These are phyloP conservation scores for Gossypium arboreum DNA, from an alignment of 345 rosid genomes.

Conservation along the genomic window DNA sequence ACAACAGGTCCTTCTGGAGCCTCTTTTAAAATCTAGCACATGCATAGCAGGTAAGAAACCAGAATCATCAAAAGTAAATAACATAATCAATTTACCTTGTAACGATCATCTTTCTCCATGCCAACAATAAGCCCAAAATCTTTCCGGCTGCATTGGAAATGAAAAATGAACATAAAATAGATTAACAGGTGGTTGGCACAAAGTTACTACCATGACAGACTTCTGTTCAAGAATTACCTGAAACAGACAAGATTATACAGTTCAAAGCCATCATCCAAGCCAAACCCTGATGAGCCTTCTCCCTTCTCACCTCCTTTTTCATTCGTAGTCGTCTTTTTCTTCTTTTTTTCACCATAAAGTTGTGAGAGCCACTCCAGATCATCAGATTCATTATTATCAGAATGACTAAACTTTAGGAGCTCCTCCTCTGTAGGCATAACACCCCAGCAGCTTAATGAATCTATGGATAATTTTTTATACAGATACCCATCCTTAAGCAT, in stretches of 20 bases:
- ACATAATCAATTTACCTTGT: constrained; percentile 49
- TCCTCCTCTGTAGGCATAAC: constrained; percentile 72
- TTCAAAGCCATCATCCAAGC: constrained; percentile 41
- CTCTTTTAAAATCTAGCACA: constrained; percentile 71
- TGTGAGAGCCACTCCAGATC: constrained; percentile 85
- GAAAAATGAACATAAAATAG: constrained; percentile 23
- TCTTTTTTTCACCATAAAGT: constrained; percentile 75
- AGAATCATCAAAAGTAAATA: constrained; percentile 11
- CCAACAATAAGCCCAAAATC: constrained; percentile 85
- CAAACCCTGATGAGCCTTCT: constrained; percentile 56
- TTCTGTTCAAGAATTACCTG: constrained; percentile 48
- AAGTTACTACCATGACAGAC: constrained; percentile 13
- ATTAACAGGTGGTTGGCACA: constrained; percentile 8
- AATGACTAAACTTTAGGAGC: constrained; percentile 65
- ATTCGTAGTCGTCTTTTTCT: constrained; percentile 37
- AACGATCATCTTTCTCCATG: constrained; percentile 76
- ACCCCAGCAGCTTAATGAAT: constrained; percentile 69
- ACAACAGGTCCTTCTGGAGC: constrained; percentile 61
- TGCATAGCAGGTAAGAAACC: constrained; percentile 24
- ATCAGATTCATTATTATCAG: constrained; percentile 55
- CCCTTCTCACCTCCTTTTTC: constrained; percentile 64
- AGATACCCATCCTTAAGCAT: constrained; percentile 89
- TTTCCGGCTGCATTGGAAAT: constrained; percentile 60
- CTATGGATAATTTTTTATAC: constrained; percentile 71
- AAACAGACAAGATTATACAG: constrained; percentile 69